phyloP scores from a whole-genome alignment of 768 basidiomycete species.

The Piloderma croceum region DNA sequence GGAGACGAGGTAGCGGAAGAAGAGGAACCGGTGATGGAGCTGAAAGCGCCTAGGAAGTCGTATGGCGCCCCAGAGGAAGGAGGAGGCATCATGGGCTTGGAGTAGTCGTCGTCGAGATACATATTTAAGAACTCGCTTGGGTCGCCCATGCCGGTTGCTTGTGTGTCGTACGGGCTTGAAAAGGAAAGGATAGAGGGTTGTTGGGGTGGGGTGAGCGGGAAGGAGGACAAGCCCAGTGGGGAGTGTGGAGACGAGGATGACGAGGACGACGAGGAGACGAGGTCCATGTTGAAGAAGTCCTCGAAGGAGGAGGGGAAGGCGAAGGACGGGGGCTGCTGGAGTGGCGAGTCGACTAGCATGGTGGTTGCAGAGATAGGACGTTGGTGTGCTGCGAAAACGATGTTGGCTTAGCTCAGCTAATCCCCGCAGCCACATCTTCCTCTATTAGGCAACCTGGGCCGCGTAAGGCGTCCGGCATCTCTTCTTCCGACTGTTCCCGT shows the following conservation, averaged over 20 bases:
- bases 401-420: too few species aligned
- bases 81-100: conserved; percentile 22
- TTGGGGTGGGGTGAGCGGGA: conserved; percentile 46
- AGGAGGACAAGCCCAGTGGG: conserved; percentile 19
- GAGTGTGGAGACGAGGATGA: conserved; percentile 44
- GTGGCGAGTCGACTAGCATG: conserved; percentile 43
- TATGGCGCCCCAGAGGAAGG: conserved; percentile 24
- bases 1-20: conserved; percentile 18
- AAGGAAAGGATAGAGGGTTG: conserved; percentile 27
- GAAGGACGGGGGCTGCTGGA: conserved; percentile 20
- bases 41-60: conserved; percentile 35
- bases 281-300: conserved; percentile 66
- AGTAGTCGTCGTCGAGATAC: conserved; percentile 42
- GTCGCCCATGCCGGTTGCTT: conserved; percentile 5
- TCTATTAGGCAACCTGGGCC: too few species aligned
- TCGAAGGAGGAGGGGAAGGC: conserved; percentile 37
- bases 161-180: conserved; percentile 31
- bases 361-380: too few species aligned
- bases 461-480: too few species aligned
- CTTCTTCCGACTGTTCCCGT: too few species aligned
- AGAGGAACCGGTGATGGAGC: conserved; percentile 22
- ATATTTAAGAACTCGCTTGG: conserved; percentile 33
- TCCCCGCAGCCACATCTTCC: too few species aligned
- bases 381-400: too few species aligned
- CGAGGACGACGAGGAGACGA: conserved; percentile 34